Conservation (phyloP, 768 basidiomycete genomes). For the Crepidotus variabilis region DNA sequence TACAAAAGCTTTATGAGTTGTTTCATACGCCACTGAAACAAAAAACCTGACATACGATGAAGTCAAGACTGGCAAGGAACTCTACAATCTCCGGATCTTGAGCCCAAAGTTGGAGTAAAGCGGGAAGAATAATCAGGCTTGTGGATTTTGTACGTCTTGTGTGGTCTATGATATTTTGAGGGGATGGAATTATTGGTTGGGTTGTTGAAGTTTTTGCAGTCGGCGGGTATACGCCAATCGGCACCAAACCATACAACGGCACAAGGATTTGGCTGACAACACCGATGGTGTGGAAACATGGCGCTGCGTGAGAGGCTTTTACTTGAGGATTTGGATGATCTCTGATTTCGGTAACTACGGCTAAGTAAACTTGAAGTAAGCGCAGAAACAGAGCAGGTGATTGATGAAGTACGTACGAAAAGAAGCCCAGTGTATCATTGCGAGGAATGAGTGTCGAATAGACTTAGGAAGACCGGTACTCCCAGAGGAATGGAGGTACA, state of each 20-base stretch:
- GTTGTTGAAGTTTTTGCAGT: constrained; percentile 13
- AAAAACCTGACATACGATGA: constrained; percentile 17
- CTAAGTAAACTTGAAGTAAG: neutral
- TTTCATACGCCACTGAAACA: neutral
- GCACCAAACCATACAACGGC: constrained; percentile 21
- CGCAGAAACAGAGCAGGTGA: neutral
- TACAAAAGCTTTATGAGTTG: neutral
- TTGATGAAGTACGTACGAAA: constrained; percentile 24
- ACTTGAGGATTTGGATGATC: neutral
- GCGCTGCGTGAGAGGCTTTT: constrained; percentile 20
- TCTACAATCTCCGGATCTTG: constrained; percentile 22
- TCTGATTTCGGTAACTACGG: neutral
- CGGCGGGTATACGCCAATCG: constrained; percentile 31
- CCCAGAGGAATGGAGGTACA: constrained; percentile 47
- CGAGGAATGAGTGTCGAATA: constrained; percentile 30
- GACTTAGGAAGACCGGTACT: constrained; percentile 45
- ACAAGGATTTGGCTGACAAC: constrained; percentile 24
- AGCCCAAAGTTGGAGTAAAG: constrained; percentile 29
- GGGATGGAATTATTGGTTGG: constrained; percentile 33
- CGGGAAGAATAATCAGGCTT: constrained; percentile 28
- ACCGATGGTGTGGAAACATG: constrained; percentile 37
- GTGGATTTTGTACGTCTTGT: constrained; percentile 21
- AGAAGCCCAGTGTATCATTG: constrained; percentile 27
- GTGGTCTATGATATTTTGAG: constrained; percentile 33
- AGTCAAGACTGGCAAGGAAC: constrained; percentile 18